These are phyloP conservation scores for Gynandropsis gynandra DNA, from an alignment of 345 rosid genomes.

Conservation along the genomic window DNA sequence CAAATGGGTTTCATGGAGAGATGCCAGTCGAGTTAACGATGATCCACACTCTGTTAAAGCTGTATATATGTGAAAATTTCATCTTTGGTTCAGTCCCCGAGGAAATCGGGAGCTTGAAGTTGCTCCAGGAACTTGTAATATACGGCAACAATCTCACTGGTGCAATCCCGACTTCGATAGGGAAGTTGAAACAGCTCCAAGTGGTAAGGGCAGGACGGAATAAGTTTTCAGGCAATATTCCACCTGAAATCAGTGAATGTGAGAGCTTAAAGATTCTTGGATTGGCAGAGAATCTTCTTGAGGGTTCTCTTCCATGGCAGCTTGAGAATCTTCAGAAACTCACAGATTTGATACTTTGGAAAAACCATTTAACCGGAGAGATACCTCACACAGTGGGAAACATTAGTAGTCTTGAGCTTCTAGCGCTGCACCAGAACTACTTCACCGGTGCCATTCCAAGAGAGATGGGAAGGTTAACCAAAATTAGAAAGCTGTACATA, in stretches of 20 bases:
- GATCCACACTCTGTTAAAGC: slow-evolving; percentile 39
- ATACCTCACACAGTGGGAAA: slow-evolving; percentile 62
- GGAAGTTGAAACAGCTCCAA: slow-evolving; percentile 42
- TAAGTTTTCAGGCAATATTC: slow-evolving; percentile 58
- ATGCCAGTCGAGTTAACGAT: slow-evolving; percentile 46
- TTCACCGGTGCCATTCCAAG: slow-evolving; percentile 51
- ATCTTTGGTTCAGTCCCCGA: slow-evolving; percentile 50
- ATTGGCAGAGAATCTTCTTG: slow-evolving; percentile 65
- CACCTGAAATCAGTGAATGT: slow-evolving; percentile 61
- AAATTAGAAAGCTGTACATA: slow-evolving; percentile 47
- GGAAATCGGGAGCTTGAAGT: slow-evolving; percentile 41
- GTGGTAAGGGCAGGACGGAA: slow-evolving; percentile 67
- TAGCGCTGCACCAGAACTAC: slow-evolving; percentile 68
- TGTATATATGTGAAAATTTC: slow-evolving; percentile 46
- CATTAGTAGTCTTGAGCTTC: slow-evolving; percentile 46
- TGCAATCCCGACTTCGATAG: slow-evolving; percentile 44
- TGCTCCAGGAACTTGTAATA: slow-evolving; percentile 57
- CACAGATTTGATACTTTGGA: slow-evolving; percentile 61
- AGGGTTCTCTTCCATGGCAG: slow-evolving; percentile 60
- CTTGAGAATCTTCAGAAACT: slow-evolving; percentile 49
- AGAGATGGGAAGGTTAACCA: slow-evolving; percentile 48
- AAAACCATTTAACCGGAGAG: slow-evolving; percentile 55
- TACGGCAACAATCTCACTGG: slow-evolving; percentile 72
- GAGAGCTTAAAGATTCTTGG: slow-evolving; percentile 62
- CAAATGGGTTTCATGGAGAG: slow-evolving; percentile 65